These are phyloP conservation scores for Hypoxylon sp. DNA, from an alignment of 2,329 filamentous ascomycete genomes.

Conservation along the genomic window DNA sequence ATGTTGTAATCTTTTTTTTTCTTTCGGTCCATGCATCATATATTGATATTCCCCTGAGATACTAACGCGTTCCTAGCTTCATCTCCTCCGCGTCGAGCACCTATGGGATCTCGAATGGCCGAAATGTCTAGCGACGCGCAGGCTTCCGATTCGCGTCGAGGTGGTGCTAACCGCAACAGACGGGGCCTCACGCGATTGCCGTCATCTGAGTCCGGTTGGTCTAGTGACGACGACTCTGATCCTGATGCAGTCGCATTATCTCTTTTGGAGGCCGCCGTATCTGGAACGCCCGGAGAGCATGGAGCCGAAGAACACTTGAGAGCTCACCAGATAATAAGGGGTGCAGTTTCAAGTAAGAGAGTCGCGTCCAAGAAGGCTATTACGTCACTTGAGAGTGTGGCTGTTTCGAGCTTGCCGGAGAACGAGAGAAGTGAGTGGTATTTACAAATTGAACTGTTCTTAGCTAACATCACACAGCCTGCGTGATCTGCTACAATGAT, in stretches of 20 bases:
- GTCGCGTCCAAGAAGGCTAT: constrained; percentile 66
- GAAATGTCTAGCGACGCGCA: constrained; percentile 16
- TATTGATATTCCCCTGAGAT: not conserved
- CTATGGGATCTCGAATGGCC: constrained; percentile 3
- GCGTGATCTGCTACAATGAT: constrained; percentile 76
- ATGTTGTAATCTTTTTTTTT: constrained; percentile 6
- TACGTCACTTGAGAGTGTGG: constrained; percentile 63
- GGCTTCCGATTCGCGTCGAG: constrained; percentile 24
- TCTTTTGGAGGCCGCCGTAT: constrained; percentile 28
- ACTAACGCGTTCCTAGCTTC: constrained; percentile 23
- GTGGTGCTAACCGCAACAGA: constrained; percentile 21
- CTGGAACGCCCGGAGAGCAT: constrained; percentile 3
- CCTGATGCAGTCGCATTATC: constrained; percentile 26
- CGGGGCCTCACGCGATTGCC: constrained; percentile 27
- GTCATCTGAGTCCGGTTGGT: constrained; percentile 38
- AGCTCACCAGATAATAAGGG: constrained; percentile 64
- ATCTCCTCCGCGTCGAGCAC: constrained; percentile 30
- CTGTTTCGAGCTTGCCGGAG: constrained; percentile 62
- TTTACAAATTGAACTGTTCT: constrained; percentile 7
- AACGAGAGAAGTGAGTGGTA: constrained; percentile 63
- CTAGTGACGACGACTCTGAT: constrained; percentile 45
- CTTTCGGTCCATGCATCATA: not conserved
- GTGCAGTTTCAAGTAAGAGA: constrained; percentile 60
- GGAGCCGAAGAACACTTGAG: constrained; percentile 56
- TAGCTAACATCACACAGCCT: constrained; percentile 60